phyloP scores from a whole-genome alignment of 352 stramenopile genomes.

The Phytophthora gonapodyides region DNA sequence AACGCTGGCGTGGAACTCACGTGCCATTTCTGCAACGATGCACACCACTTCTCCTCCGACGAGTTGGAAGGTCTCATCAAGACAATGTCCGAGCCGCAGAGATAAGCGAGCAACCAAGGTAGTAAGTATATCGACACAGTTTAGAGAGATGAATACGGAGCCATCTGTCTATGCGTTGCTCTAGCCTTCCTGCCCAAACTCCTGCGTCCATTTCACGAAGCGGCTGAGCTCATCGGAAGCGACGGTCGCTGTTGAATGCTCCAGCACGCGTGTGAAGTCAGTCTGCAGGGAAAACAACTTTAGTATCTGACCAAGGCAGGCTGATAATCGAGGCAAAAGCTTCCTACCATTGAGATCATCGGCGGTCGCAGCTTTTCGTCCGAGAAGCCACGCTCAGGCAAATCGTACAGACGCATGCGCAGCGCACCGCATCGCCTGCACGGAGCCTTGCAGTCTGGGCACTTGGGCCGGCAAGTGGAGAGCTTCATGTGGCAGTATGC shows the following conservation, averaged over 20 bases:
- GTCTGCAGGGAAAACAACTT: conserved; percentile 46
- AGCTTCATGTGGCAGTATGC: conserved; percentile 92
- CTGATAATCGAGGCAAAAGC: neutral
- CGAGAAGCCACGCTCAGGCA: conserved; percentile 79
- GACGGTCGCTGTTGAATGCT: conserved; percentile 95
- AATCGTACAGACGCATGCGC: conserved; percentile 86
- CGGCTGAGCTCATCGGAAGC: conserved; percentile 95
- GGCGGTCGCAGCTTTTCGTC: conserved; percentile 86
- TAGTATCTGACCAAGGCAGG: neutral
- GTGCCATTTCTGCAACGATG: conserved; percentile 88
- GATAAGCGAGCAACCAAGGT: conserved; percentile 8
- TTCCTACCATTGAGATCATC: conserved; percentile 85
- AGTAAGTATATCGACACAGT: conserved; percentile 29
- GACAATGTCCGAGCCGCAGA: conserved; percentile 31
- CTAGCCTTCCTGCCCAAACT: conserved; percentile 99
- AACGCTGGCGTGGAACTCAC: conserved; percentile 70
- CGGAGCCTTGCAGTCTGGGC: conserved; percentile 66
- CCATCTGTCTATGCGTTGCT: conserved; percentile 34
- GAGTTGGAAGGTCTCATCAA: conserved; percentile 50
- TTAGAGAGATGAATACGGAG: conserved; percentile 27
- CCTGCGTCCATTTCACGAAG: conserved; percentile 98
- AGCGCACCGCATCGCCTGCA: conserved; percentile 75
- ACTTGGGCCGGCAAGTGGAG: conserved; percentile 70
- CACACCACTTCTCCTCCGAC: conserved; percentile 60
- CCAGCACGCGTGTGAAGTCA: conserved; percentile 97